Conservation (phyloP, 345 rosid species). For the Diplotaxis tenuifolia region DNA sequence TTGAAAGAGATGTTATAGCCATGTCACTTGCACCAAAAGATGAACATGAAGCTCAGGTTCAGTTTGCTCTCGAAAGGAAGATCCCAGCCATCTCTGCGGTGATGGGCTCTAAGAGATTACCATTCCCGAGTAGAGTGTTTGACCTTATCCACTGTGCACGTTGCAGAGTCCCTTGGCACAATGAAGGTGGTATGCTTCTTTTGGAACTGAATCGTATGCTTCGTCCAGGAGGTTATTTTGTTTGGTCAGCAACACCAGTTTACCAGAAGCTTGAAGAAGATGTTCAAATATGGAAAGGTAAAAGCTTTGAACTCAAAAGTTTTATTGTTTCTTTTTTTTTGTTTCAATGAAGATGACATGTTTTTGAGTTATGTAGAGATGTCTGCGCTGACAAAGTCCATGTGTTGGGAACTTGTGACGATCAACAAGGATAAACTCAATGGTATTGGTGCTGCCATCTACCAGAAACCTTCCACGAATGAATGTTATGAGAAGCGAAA, state of each 20-base stretch:
- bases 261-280: conserved; percentile 75
- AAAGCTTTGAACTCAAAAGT: conserved; percentile 12
- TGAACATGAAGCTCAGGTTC: conserved; percentile 97
- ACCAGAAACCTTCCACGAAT: conserved; percentile 69
- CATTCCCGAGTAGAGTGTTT: conserved; percentile 85
- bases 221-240: conserved; percentile 85
- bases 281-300: conserved; percentile 70
- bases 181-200: conserved; percentile 76
- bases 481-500: conserved; percentile 76
- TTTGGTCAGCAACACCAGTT: conserved; percentile 97
- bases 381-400: conserved; percentile 61
- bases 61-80: conserved; percentile 92
- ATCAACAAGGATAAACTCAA: conserved; percentile 76
- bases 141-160: conserved; percentile 94
- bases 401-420: conserved; percentile 93
- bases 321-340: neutral
- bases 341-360: conserved; percentile 17
- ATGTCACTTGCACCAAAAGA: conserved; percentile 98
- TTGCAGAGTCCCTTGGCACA: conserved; percentile 96
- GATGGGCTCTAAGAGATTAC: conserved; percentile 89
- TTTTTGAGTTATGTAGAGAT: conserved; percentile 47
- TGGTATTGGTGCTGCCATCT: conserved; percentile 71
- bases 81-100: conserved; percentile 96
- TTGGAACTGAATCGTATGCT: conserved; percentile 83
- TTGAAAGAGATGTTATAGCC: conserved; percentile 80